Base-by-base conservation (phyloP, 2,329 filamentous ascomycete species). In the Talaromyces pinophilus region DNA sequence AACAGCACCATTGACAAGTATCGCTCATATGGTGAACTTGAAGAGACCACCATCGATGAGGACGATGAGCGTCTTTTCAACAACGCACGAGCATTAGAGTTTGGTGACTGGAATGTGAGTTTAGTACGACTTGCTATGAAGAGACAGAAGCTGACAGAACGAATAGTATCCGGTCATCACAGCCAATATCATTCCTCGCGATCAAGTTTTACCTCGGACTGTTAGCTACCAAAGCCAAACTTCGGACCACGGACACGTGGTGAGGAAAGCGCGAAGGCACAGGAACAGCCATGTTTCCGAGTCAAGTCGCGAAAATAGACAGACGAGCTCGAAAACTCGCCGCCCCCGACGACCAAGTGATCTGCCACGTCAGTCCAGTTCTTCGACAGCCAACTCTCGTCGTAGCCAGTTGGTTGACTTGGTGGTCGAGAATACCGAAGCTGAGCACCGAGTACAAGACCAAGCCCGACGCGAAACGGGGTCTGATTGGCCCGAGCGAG, bases 161-260 rank as follows among this genome's bases (percentile, higher is more conserved):
- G 46, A 57, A 61, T 72, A 95, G 92, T 98, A 98, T 77, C 94
- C 93, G 28, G 94, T 98, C 33, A 93, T 98, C 70, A 94, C 93
- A 40, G 93, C 88, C 22, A 86, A 91, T 75, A 87, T 92, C 69
- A 90, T 92, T 17, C 84, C 89, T 35, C 85, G 88, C 65, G 90
- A 93, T 67, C 85, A 90, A 69, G 91, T 89, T 74, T 74, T 89
- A 78, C 83, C 61, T 80, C 84, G 66, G 71, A 86, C 60, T 73
- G 86, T 48, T 83, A 87, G 70, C 83, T 86, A 44, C 84, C 85
- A 59, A 78, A 73, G 61, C n/a, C 61, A 59, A 19, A 28, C 70
- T 67, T 73, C 68, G 68, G 76, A 69, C 61, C 72, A 70, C 55
- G 59, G 72, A 73, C 67, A 67, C 5, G 61, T 63, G 25, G 75